Evolutionary conservation across 768 basidiomycete genomes (phyloP).

Genomic region (Grammothele lineata): DNA sequence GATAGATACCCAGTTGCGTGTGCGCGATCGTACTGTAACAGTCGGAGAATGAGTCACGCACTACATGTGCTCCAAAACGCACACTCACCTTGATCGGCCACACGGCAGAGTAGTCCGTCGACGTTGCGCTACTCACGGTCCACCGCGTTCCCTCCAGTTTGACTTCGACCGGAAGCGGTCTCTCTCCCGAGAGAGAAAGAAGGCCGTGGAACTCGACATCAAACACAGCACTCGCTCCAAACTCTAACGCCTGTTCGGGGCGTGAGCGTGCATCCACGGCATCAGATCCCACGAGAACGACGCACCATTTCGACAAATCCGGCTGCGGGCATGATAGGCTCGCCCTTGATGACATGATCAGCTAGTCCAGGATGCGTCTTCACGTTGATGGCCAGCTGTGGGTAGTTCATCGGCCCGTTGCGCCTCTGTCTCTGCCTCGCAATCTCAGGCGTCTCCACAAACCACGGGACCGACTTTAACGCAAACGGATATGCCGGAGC

Average conservation of each 20-base stretch:
- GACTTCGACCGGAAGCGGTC: slow-evolving; percentile 18
- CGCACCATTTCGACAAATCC: slow-evolving; percentile 39
- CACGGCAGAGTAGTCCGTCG: slow-evolving; percentile 1
- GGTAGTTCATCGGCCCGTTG: slow-evolving; percentile 34
- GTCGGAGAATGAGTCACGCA: too few relatives aligned
- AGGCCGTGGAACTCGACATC: slow-evolving; percentile 26
- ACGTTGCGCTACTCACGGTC: slow-evolving; percentile 23
- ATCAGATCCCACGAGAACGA: background rate
- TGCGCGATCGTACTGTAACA: slow-evolving; percentile 7
- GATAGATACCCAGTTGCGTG: slow-evolving; percentile 1
- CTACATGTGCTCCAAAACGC: too few relatives aligned
- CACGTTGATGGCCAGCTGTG: slow-evolving; percentile 32
- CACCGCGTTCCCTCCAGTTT: slow-evolving; percentile 21
- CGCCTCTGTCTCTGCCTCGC: slow-evolving; percentile 22
- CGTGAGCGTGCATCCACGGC: background rate
- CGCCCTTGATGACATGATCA: slow-evolving; percentile 41
- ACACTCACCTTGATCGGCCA: too few relatives aligned
- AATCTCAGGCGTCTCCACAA: slow-evolving; percentile 10
- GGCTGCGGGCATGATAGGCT: slow-evolving; percentile 44
- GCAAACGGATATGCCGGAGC: slow-evolving; percentile 29
- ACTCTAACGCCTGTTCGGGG: slow-evolving; percentile 30
- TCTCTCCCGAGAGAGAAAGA: slow-evolving; percentile 22
- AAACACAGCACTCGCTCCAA: slow-evolving; percentile 25
- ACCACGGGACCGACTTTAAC: slow-evolving; percentile 22
- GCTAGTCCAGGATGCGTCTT: slow-evolving; percentile 37